phyloP scores from a whole-genome alignment of 768 basidiomycete species.

The Russula sp. region DNA sequence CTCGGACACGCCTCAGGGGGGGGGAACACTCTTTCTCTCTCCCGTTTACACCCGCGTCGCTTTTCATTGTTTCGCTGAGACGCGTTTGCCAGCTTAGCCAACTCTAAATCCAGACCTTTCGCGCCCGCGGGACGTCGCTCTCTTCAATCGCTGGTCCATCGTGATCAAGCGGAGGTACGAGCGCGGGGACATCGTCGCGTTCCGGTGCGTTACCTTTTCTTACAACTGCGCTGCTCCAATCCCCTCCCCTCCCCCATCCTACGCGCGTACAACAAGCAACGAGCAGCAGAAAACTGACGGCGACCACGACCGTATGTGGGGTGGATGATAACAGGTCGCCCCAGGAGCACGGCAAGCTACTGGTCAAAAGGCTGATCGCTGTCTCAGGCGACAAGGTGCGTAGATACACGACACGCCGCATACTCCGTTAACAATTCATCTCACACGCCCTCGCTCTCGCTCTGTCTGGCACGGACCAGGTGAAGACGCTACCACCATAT shows the following conservation, averaged over 20 bases:
- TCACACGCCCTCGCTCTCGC: background rate
- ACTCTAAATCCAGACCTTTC: conserved; percentile 20
- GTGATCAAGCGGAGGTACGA: conserved; percentile 9
- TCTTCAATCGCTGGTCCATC: conserved; percentile 19
- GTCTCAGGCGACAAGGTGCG: conserved; percentile 21
- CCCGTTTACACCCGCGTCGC: too few relatives aligned
- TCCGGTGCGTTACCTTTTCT: conserved; percentile 4
- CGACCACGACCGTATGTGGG: background rate
- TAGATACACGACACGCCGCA: background rate
- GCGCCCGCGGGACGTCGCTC: conserved; percentile 13
- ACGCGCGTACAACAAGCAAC: too few relatives aligned
- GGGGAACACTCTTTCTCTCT: background rate
- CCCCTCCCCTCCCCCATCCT: background rate
- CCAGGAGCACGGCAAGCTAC: conserved; percentile 9
- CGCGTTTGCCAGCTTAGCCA: conserved; percentile 16
- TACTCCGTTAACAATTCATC: background rate
- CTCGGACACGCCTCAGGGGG: background rate
- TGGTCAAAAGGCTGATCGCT: conserved; percentile 19
- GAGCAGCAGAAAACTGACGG: background rate
- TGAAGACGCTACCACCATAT: conserved; percentile 21
- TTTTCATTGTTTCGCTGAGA: background rate
- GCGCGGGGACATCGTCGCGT: conserved; percentile 19
- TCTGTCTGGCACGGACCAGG: conserved; percentile 4
- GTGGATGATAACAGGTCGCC: conserved; percentile 13
- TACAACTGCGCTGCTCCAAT: background rate